Evolutionary conservation across 2,329 filamentous ascomycete genomes (phyloP).

Genomic region (Phyllosticta paracitricarpa): DNA sequence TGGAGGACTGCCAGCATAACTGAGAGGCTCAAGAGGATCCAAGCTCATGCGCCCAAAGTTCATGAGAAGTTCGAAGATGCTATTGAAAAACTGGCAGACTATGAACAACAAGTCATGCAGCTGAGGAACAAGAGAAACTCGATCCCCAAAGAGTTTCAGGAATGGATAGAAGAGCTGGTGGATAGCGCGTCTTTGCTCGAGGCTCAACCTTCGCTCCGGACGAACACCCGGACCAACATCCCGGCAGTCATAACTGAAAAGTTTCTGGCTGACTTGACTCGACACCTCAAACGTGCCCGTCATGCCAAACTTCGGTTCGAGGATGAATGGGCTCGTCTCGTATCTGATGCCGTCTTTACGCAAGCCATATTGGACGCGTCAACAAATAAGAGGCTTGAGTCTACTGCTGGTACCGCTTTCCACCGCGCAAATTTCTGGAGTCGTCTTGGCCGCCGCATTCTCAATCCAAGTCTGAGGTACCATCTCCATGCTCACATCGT

Average conservation of each 20-base stretch:
- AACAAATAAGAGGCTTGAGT: slow-evolving; percentile 67
- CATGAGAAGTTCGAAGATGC: slow-evolving; percentile 86
- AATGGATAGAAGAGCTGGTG: slow-evolving; percentile 92
- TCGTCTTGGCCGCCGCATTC: slow-evolving; percentile 30
- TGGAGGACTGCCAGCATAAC: slow-evolving; percentile 72
- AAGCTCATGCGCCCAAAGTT: slow-evolving; percentile 66
- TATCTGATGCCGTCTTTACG: slow-evolving; percentile 62
- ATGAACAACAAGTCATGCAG: slow-evolving; percentile 72
- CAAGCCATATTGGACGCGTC: slow-evolving; percentile 79
- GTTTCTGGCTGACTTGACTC: slow-evolving; percentile 81
- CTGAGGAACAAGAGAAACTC: slow-evolving; percentile 73
- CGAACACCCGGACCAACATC: slow-evolving; percentile 35
- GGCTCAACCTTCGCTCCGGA: slow-evolving; percentile 36
- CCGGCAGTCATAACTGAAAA: slow-evolving; percentile 85
- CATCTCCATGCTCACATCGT: slow-evolving; percentile 64
- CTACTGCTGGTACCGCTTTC: slow-evolving; percentile 19
- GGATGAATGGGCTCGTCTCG: slow-evolving; percentile 74
- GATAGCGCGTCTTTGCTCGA: slow-evolving; percentile 67
- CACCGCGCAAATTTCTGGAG: slow-evolving; percentile 18
- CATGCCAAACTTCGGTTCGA: slow-evolving; percentile 76
- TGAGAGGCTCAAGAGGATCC: slow-evolving; percentile 62
- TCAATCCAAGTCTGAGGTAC: slow-evolving; percentile 77
- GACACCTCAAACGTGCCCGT: slow-evolving; percentile 68
- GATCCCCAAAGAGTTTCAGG: slow-evolving; percentile 63
- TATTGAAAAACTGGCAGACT: slow-evolving; percentile 64